Evolutionary conservation across 1,139 yeast genomes (phyloP), one percentile per base, ranked within the genome.

Genomic region (Ogataea hybrid): DNA sequence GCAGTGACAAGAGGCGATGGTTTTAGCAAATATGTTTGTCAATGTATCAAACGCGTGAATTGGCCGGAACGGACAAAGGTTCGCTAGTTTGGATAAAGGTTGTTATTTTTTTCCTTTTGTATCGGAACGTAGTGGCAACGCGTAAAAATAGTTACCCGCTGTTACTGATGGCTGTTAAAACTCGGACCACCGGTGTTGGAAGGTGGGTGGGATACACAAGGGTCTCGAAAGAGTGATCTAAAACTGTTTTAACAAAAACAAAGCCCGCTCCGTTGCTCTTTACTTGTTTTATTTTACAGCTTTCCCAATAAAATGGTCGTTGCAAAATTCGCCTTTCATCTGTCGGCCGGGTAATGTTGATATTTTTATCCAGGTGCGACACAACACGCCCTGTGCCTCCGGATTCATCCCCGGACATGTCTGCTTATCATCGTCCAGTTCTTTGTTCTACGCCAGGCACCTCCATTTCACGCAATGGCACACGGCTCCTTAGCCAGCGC

Each of bases 281-380:
- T 44, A 44, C 44, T 44, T 41, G 42, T 40, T 41, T 41, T 31
- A 41, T 41, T 44, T 44, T 41, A 44, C 39, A 36, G 44, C 41
- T 41, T 41, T 41, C 41, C 35, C 41, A 32, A 39, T 41, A 35
- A 30, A 36, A 35, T 39, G 42, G 37, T 39, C 42, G 42, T 39
- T 39, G 42, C 42, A 42, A 39, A 43, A 43, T 39, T 43, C 43
- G 43, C 41, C 39, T 37, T 37, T 36, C 38, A 21, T 15, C 22
- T 17, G 9, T 21, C 29, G 41, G 35, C 46, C 42, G 46, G 46
- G 46, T 42, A 42, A 42, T 20, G 30, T 18, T 25, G 14, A 10
- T 20, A 7, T 15, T 35, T 29, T 35, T 35, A 22, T 15, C 6
- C 18, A 15, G 4, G 17, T 12, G 18, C 17, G n/a, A 15, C 31